Evolutionary conservation across 2,329 filamentous ascomycete species (phyloP), one percentile per base, ranked within the genome.

Genomic region (Macrophomina tecta): DNA sequence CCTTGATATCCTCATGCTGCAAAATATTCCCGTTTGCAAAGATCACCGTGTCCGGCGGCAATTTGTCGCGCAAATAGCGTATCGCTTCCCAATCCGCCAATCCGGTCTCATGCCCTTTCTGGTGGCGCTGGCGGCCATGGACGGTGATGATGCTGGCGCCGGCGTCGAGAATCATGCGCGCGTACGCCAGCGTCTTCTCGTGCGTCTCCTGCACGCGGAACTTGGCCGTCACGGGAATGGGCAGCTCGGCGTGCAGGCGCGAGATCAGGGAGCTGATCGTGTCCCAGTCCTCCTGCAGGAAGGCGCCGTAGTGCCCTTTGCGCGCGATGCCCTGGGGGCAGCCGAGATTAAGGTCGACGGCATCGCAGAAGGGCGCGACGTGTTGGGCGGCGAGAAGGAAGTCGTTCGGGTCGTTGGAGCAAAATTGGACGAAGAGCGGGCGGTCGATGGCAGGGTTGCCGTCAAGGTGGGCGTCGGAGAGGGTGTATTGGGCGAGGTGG

Each of bases 21-120:
- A 99, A 82, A 42, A 97, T 90, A 75, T 99, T 99, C 12, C 95
- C 95, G 77, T 99, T 99, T 3, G 95, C 95, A 76, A 99, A 98
- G 2, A 99, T 87, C 30, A 99, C 95, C 7, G 93, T 96, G 56
- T 97, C 93, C 1, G 85, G 81, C 0, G 94, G 94, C 36, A 99
- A 81, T 69, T 90, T 91, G 11, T 97, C 92, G 58, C 95, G 85
- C 70, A 99, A 80, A 74, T 91, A 94, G 4, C 89, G 86, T 66
- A 99, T 89, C 74, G 91, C 87, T n/a, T 82, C 82, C 95, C 95
- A 99, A 79, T 99, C 93, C 4, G 95, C 95, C 42, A 98, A 73
- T 0, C 95, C 95, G 0, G 95, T 99, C 74, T 97, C 87, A 76
- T 99, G 95, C 0, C 95, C 94, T 81, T 99, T 99, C 78, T 98